Conservation (phyloP, 2,329 filamentous ascomycete genomes). For the Tolypocladium amazonense region DNA sequence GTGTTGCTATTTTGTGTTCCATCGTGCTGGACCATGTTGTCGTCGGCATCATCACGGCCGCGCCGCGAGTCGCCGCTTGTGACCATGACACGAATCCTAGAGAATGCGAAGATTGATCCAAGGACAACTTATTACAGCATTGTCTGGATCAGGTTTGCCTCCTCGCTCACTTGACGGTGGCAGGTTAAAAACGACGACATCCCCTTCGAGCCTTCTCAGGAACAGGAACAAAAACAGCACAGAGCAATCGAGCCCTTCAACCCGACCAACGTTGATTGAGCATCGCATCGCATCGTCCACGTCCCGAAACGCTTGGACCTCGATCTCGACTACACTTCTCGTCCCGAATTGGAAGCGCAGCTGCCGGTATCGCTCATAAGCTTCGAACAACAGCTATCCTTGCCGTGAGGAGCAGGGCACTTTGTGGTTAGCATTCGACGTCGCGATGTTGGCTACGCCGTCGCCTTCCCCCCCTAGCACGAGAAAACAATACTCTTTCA, state of each 20-base stretch:
- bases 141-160: background rate
- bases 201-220: background rate
- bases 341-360: background rate
- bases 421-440: background rate
- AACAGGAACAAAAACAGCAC: background rate
- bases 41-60: background rate
- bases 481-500: background rate
- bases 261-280: background rate
- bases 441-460: background rate
- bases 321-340: background rate
- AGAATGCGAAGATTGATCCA: background rate
- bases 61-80: too few species aligned
- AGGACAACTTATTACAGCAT: background rate
- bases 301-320: background rate
- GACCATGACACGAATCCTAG: background rate
- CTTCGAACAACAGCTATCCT: background rate
- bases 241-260: background rate
- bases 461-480: background rate
- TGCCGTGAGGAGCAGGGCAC: background rate
- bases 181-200: background rate
- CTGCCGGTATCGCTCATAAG: background rate
- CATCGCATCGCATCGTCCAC: background rate
- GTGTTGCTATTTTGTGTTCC: too few species aligned
- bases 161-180: background rate
- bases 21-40: background rate